A percentile compares a stretch with the other conserved stretches of the same genome.
Conservation (phyloP, 306 rosid species). For the Medicago arabica region DNA sequence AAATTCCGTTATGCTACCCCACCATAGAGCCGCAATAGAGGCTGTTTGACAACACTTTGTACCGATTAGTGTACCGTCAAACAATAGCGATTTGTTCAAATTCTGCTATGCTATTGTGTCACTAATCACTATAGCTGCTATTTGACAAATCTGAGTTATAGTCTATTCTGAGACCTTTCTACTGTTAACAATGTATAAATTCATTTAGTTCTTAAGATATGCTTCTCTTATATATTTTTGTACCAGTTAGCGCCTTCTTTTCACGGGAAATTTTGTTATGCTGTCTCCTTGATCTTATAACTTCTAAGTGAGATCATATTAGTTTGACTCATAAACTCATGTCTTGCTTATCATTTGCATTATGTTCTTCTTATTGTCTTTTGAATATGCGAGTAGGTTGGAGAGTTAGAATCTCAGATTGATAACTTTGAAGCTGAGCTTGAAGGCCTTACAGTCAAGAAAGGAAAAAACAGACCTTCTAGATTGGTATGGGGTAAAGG, state of each 20-base stretch:
- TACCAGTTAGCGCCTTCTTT: slow-evolving; percentile 9
- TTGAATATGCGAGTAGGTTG: slow-evolving; percentile 63
- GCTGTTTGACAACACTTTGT: no score
- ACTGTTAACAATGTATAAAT: slow-evolving; percentile 28
- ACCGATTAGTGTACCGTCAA: no score
- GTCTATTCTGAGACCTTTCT: slow-evolving; percentile 33
- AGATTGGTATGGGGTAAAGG: slow-evolving; percentile 75
- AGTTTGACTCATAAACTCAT: slow-evolving; percentile 5
- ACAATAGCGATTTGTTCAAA: no score
- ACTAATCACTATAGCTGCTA: no score
- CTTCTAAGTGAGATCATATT: slow-evolving; percentile 20
- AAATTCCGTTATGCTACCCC: no score
- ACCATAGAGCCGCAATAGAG: no score
- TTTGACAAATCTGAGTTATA: background rate
- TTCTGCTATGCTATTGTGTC: no score
- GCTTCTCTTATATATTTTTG: slow-evolving; percentile 16
- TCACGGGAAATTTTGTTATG: background rate
- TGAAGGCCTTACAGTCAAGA: slow-evolving; percentile 91
- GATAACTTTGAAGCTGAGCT: slow-evolving; percentile 97
- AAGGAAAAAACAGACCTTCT: slow-evolving; percentile 90
- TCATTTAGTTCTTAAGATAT: slow-evolving; percentile 34
- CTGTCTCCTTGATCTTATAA: slow-evolving; percentile 21
- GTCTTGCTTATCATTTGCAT: slow-evolving; percentile 18
- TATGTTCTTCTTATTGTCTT: slow-evolving; percentile 25
- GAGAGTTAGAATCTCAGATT: slow-evolving; percentile 92